These are phyloP conservation scores for Stephanodiscus minutulus DNA, from an alignment of 108 stramenopile genomes.

Conservation along the genomic window DNA sequence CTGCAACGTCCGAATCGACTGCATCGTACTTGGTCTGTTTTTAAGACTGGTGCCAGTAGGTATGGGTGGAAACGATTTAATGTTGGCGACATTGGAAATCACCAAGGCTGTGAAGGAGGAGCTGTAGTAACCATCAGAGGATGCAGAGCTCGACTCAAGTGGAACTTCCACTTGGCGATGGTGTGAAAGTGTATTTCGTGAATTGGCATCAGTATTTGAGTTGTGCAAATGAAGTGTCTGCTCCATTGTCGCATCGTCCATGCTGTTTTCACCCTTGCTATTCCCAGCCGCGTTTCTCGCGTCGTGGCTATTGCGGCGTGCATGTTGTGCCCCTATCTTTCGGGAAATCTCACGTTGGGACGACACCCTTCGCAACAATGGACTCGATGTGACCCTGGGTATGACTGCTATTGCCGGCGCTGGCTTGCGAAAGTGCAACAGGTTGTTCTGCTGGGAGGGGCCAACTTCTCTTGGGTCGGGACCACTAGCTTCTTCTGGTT, in stretches of 20 bases:
- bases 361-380: conserved; percentile 11
- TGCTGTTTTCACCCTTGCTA: background rate
- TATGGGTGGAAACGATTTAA: no score
- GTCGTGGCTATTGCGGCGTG: background rate
- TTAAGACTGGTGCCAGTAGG: no score
- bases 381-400: conserved; percentile 2
- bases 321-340: background rate
- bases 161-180: background rate
- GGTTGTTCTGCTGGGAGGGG: background rate
- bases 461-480: background rate
- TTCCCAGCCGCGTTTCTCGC: background rate
- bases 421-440: background rate
- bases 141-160: background rate
- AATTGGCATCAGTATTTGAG: background rate
- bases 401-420: background rate
- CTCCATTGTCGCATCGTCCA: background rate
- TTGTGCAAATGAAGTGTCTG: background rate
- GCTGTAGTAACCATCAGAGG: no score
- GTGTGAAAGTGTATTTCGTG: background rate
- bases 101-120: no score
- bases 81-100: no score
- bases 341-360: background rate
- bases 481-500: background rate
- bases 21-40: no score
- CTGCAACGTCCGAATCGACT: no score